Conservation (phyloP, 2,329 filamentous ascomycete genomes). For the Aspergillus novoparasiticus region DNA sequence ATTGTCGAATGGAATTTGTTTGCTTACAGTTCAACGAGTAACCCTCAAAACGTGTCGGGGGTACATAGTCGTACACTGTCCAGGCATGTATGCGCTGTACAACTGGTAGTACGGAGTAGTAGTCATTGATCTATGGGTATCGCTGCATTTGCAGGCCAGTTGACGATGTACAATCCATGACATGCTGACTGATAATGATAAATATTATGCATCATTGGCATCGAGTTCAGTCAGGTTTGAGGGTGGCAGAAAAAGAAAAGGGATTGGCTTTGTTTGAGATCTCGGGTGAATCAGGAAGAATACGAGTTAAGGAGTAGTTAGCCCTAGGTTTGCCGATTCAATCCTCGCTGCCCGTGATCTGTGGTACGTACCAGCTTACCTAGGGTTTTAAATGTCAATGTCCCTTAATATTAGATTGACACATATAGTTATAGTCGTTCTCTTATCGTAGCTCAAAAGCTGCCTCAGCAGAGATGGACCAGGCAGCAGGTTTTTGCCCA, state of each 20-base stretch:
- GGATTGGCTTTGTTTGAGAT: not conserved
- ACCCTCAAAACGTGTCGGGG: not conserved
- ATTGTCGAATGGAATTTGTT: not conserved
- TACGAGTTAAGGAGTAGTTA: not conserved
- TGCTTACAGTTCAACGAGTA: not conserved
- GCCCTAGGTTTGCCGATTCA: not conserved
- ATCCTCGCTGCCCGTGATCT: not conserved
- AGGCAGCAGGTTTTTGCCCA: not conserved
- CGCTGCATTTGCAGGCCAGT: not conserved
- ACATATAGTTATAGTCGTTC: not conserved
- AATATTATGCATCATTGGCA: not conserved
- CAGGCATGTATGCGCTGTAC: not conserved
- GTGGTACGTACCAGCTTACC: not conserved
- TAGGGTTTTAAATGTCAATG: not conserved
- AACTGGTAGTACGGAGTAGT: not conserved
- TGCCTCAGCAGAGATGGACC: not conserved
- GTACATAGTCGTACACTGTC: not conserved
- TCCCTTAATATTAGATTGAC: not conserved
- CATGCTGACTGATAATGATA: not conserved
- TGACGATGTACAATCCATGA: not conserved
- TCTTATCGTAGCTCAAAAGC: not conserved
- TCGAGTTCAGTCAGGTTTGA: not conserved
- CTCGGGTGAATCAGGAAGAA: not conserved
- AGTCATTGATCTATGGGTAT: not conserved
- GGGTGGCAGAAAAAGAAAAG: not conserved